phyloP scores from a whole-genome alignment of 495 filamentous ascomycete genomes.

The Penicillium roqueforti region DNA sequence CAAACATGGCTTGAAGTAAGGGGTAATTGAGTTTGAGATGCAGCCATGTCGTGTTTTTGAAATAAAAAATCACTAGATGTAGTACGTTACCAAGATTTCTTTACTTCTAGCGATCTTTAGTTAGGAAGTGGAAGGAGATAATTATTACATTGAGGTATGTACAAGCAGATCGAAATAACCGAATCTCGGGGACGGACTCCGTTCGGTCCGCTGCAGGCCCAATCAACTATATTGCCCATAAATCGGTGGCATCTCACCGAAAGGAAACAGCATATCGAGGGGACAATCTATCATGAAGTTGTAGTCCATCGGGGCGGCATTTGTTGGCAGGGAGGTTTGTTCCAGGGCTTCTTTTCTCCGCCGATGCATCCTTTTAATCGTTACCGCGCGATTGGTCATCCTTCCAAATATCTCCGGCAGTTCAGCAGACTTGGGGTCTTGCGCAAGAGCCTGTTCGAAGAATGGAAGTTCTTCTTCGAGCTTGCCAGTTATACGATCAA shows the following conservation, averaged over 20 bases:
- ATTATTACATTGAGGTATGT: neutral
- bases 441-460: neutral
- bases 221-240: neutral
- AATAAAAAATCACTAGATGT: too few species aligned
- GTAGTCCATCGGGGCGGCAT: constrained; percentile 6
- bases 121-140: neutral
- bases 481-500: constrained; percentile 8
- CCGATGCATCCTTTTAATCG: constrained; percentile 20
- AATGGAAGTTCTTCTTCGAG: constrained; percentile 8
- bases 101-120: neutral
- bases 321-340: neutral
- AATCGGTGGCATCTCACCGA: neutral
- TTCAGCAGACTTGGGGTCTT: neutral
- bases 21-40: too few species aligned
- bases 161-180: neutral
- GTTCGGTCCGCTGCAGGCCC: neutral
- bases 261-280: constrained; percentile 15
- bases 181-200: neutral
- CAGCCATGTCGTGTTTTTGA: too few species aligned
- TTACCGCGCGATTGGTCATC: constrained; percentile 3
- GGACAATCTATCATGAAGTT: constrained; percentile 14
- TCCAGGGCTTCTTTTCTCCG: constrained; percentile 10
- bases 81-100: neutral
- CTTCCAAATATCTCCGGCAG: constrained; percentile 18
- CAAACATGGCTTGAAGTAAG: neutral